Evolutionary conservation across 2,329 filamentous ascomycete genomes (phyloP), one percentile per base, ranked within the genome.

Genomic region (Colletotrichum kahawae): DNA sequence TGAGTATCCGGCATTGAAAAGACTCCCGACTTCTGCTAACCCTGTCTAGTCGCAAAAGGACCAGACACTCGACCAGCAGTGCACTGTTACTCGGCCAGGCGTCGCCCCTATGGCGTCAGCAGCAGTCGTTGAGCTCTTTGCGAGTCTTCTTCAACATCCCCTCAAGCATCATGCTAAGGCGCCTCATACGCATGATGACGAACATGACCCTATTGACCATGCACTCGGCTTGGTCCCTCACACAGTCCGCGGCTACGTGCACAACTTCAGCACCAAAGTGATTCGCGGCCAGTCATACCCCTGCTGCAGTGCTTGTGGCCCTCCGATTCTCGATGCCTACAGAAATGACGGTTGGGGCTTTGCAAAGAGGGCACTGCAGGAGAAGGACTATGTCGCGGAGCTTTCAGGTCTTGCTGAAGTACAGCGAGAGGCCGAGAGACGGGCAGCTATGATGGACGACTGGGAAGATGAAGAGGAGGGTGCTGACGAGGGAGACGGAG

Each of bases 21-120:
- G 60, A 54, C 5, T 34, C 10, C 4, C 5, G n/a, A 38, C 48
- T 24, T 21, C 16, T 64, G 33, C 43, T 56, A 62, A 74, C 65
- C 3, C 31, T n/a, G 33, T 75, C 64, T 80, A 98, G 95, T 98
- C 95, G 4, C 91, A 98, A 81, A 98, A 96, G 84, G 95, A 98
- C 80, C 95, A 96, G 79, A 98, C 97, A 0, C 92, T 99, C 13
- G 97, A 99, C 82, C 97, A 99, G 83, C 97, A 98, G 85, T 99
- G 97, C 84, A 99, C 97, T 0, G 97, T 99, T 24, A 99, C 97
- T 4, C 92, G 97, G 12, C 97, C 97, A 1, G 97, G 97, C 18
- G 92, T 98, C 43, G 96, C 97, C 16, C 93, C 95, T 12, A 97
- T 98, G 71, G 97, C 97, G 9, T 98, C 97, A 4, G 95, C 95